Conservation (phyloP, 169 alveolate species). For the Pseudocohnilembus persalinus region DNA sequence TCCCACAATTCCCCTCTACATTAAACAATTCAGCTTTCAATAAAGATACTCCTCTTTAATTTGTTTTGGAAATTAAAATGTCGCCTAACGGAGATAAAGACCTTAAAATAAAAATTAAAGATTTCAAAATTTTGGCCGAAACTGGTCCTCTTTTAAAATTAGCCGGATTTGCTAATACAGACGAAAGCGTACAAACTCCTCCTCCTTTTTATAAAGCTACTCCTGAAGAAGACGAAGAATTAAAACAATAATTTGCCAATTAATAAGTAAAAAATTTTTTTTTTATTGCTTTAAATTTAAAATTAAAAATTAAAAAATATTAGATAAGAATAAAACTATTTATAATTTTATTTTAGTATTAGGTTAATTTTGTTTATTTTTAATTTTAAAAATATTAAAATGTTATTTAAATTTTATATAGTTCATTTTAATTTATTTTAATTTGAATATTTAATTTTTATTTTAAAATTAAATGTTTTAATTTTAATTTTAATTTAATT, state of each 20-base stretch:
- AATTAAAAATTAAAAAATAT: too few relatives aligned
- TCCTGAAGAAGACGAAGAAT: constrained; percentile 5
- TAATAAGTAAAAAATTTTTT: too few relatives aligned
- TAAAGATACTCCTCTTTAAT: neutral
- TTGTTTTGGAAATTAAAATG: constrained; percentile 20
- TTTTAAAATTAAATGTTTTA: too few relatives aligned
- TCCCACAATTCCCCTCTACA: constrained; percentile 3
- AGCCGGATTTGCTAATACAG: constrained; percentile 38
- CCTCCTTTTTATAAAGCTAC: constrained; percentile 15
- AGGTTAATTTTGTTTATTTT: too few relatives aligned
- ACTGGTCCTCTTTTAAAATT: constrained; percentile 41
- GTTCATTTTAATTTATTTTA: too few relatives aligned
- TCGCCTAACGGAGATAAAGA: constrained; percentile 36
- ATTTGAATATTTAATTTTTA: too few relatives aligned
- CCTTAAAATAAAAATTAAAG: constrained; percentile 25
- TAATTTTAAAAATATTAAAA: too few relatives aligned
- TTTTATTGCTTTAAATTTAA: too few relatives aligned
- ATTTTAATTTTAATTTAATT: too few relatives aligned
- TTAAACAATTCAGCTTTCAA: neutral
- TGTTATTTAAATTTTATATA: too few relatives aligned
- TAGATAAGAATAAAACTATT: too few relatives aligned
- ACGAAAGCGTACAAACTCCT: constrained; percentile 37
- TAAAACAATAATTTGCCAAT: neutral
- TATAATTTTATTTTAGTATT: too few relatives aligned
- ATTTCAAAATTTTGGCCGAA: constrained; percentile 32